Conservation (phyloP, 2,329 filamentous ascomycete genomes). For the Cryphonectria naterciae region DNA sequence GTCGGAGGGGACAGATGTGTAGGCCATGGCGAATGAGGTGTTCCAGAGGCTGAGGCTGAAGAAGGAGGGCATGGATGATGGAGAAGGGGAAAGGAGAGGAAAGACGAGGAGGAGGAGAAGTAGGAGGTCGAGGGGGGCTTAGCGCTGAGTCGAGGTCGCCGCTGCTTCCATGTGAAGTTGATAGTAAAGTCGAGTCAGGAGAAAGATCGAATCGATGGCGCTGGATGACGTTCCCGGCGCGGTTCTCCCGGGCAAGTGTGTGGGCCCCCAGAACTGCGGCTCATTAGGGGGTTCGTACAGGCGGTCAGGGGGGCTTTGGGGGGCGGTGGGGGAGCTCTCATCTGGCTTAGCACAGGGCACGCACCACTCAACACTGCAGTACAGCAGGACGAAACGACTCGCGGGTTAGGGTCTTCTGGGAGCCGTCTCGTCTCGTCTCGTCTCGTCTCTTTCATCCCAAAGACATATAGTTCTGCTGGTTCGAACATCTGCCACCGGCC, state of each 20-base stretch:
- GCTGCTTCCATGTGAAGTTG: neutral
- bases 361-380: neutral
- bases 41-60: slow-evolving; percentile 16
- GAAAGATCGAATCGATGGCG: neutral
- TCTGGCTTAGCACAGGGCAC: neutral
- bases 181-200: neutral
- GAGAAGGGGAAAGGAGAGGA: neutral
- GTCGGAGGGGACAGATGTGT: slow-evolving; percentile 38
- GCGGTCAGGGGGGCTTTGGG: neutral
- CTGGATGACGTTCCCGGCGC: neutral
- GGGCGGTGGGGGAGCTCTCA: neutral
- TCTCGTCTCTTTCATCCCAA: neutral
- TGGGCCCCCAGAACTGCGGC: neutral
- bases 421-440: neutral
- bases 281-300: neutral
- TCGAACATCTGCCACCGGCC: neutral
- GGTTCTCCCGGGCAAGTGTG: neutral
- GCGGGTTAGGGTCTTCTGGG: neutral
- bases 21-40: slow-evolving; percentile 26
- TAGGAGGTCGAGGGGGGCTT: neutral
- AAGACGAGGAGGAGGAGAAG: neutral
- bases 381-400: neutral
- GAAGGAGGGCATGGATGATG: neutral
- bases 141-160: neutral
- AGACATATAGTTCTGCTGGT: neutral